Evolutionary conservation across 78 protist species (phyloP), one percentile per base, ranked within the genome.

Genomic region (Emiliania huxleyi): DNA sequence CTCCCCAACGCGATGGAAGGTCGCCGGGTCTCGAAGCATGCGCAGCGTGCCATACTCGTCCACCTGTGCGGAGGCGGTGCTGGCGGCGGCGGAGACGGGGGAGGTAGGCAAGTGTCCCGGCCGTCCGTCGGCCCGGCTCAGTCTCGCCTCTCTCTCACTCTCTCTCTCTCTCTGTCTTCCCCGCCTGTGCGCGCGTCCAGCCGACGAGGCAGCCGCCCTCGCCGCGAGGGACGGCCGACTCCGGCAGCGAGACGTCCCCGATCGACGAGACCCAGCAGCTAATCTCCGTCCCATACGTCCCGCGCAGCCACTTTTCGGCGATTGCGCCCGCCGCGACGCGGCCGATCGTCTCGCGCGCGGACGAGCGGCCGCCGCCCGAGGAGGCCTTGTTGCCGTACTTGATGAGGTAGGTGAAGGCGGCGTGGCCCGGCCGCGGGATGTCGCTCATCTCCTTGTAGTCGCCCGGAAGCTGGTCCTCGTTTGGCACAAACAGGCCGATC

Each of bases 361-460:
- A 69, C 15, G 95, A 77, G 33, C 97, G 92, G 44, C 97, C 97
- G 69, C 97, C 97, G 33, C 97, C 97, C 4, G 91, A 84, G 33
- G 2, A 3, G 23, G 1, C 22, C 33, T 33, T 29, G 29, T 88
- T 92, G 95, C n/a, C n/a, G n/a, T n/a, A n/a, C n/a, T n/a, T n/a
- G n/a, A n/a, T n/a, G n/a, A n/a, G n/a, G n/a, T n/a, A 96, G 19
- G 97, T 96, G 93, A 56, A 96, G 91, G 95, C 97, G 15, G 97
- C 97, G 52, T 96, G 97, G 44, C 96, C 94, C 1, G 97, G 97
- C 69, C 97, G 89, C 23, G 97, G 97, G 43, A 94, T 95, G 56
- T n/a, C n/a, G n/a, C n/a, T n/a, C n/a, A n/a, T n/a, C n/a, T 94
- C 94, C 43, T 18, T 45, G 94, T 95, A 96, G 52, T 96, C 96